A percentile compares a stretch with the other conserved stretches of the same genome.
phyloP scores from a whole-genome alignment of 352 stramenopile genomes.

The Pythium brachiatum region DNA sequence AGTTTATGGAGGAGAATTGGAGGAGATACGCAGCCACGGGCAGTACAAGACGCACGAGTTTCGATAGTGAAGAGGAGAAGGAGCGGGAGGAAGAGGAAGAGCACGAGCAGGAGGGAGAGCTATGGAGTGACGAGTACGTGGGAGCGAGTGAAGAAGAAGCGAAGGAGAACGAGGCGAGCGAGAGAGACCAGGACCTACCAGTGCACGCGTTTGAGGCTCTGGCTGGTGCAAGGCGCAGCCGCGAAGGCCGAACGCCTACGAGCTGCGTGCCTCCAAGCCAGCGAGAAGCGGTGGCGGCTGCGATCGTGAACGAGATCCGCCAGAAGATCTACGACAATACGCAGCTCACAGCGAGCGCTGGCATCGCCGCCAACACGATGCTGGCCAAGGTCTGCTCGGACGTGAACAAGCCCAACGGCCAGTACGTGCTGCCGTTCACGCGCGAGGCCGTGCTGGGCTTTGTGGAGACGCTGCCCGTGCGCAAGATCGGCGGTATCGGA shows the following conservation, averaged over 20 bases:
- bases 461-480: slow-evolving; percentile 78
- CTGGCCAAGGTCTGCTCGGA: slow-evolving; percentile 96
- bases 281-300: slow-evolving; percentile 40
- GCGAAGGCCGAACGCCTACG: too few relatives aligned
- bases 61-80: slow-evolving; percentile 11
- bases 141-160: neutral
- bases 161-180: neutral
- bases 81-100: slow-evolving; percentile 5
- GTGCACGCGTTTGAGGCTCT: neutral
- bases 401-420: slow-evolving; percentile 96
- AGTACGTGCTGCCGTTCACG: slow-evolving; percentile 87
- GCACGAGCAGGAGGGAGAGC: too few relatives aligned
- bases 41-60: neutral
- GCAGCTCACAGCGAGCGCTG: slow-evolving; percentile 92
- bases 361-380: slow-evolving; percentile 90
- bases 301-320: slow-evolving; percentile 84
- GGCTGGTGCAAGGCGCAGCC: too few relatives aligned
- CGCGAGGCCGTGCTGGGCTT: slow-evolving; percentile 84
- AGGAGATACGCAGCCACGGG: slow-evolving; percentile 30
- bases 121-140: neutral
- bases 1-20: slow-evolving; percentile 78
- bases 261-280: slow-evolving; percentile 6
- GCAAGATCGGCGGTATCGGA: slow-evolving; percentile 95
- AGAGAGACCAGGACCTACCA: neutral
- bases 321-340: slow-evolving; percentile 80